These are phyloP conservation scores for Penicillium sp. DNA, from an alignment of 2,329 filamentous ascomycete genomes.

Conservation along the genomic window DNA sequence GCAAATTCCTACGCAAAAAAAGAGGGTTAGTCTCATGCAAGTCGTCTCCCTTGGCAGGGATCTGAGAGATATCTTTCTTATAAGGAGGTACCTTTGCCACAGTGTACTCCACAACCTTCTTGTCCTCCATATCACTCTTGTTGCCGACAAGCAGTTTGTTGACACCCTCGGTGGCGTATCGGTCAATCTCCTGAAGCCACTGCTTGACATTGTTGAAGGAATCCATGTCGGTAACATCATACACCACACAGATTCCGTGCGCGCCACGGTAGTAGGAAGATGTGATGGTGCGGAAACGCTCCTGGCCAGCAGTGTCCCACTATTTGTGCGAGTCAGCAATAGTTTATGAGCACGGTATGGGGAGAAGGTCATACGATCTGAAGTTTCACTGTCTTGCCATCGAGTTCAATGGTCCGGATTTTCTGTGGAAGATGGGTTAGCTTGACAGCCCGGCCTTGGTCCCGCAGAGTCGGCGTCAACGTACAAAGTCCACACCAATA, in stretches of 20 bases:
- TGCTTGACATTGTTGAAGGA: constrained; percentile 99
- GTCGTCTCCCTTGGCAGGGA: no score
- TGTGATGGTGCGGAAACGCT: constrained; percentile 99
- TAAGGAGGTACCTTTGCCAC: constrained; percentile 89
- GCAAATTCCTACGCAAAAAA: constrained; percentile 77
- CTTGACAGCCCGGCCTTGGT: constrained; percentile 9
- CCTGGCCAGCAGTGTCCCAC: constrained; percentile 99
- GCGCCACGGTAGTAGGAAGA: constrained; percentile 99
- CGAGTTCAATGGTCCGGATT: constrained; percentile 99
- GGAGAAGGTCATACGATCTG: constrained; percentile 71
- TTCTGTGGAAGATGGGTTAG: constrained; percentile 59
- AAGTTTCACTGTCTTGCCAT: constrained; percentile 99
- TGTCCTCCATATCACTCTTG: constrained; percentile 99
- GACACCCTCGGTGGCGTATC: constrained; percentile 97
- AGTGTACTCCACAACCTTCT: constrained; percentile 99
- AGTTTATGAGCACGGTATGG: constrained; percentile 1
- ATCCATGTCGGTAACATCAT: constrained; percentile 99
- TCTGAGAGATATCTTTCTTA: no score
- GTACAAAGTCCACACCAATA: constrained; percentile 97
- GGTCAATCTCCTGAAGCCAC: constrained; percentile 99
- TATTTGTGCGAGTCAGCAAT: constrained; percentile 43
- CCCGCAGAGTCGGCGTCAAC: constrained; percentile 39
- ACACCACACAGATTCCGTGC: constrained; percentile 98
- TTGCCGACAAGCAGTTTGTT: constrained; percentile 99
- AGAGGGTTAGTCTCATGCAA: constrained; percentile 15